A percentile compares a stretch with the other conserved stretches of the same genome.
phyloP scores from a whole-genome alignment of 257 asterid species.

The Rhazya stricta region DNA sequence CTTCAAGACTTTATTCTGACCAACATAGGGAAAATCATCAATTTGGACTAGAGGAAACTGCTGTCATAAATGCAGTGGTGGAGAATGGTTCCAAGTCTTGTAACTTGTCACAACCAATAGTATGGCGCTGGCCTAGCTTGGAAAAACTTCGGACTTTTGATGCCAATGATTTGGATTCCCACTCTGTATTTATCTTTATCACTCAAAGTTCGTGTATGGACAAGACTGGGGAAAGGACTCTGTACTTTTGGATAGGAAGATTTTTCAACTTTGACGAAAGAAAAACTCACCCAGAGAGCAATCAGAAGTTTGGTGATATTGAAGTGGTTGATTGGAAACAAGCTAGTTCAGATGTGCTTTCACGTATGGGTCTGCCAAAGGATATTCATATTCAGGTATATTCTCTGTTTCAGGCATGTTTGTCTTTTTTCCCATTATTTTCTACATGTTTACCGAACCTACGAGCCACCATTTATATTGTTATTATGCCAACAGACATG shows the following conservation, averaged over 20 bases:
- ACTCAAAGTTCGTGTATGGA: slow-evolving; percentile 21
- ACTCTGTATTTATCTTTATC: slow-evolving; percentile 32
- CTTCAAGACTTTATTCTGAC: slow-evolving; percentile 9
- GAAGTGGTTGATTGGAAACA: slow-evolving; percentile 35
- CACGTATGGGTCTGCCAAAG: slow-evolving; percentile 35
- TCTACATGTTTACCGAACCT: not conserved
- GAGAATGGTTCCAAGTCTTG: slow-evolving; percentile 23
- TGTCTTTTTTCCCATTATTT: not conserved
- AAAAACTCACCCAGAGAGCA: slow-evolving; percentile 12
- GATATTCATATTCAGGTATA: slow-evolving; percentile 37
- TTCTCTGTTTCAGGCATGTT: not conserved
- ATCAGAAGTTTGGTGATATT: slow-evolving; percentile 18
- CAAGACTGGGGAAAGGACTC: slow-evolving; percentile 19
- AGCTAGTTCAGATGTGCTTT: slow-evolving; percentile 28
- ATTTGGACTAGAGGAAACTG: slow-evolving; percentile 13
- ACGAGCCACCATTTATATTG: not conserved
- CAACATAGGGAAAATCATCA: slow-evolving; percentile 14
- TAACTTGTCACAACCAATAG: slow-evolving; percentile 20
- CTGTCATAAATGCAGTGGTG: slow-evolving; percentile 13
- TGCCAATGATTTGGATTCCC: slow-evolving; percentile 32
- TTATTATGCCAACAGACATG: not conserved
- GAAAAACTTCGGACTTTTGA: slow-evolving; percentile 28
- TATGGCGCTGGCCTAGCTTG: slow-evolving; percentile 43
- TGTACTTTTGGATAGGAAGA: slow-evolving; percentile 43
- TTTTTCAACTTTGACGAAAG: slow-evolving; percentile 23